Evolutionary conservation across 1,284 basidiomycete species (phyloP), one percentile per base, ranked within the genome.

Genomic region (Crucibulum cyathiforme): DNA sequence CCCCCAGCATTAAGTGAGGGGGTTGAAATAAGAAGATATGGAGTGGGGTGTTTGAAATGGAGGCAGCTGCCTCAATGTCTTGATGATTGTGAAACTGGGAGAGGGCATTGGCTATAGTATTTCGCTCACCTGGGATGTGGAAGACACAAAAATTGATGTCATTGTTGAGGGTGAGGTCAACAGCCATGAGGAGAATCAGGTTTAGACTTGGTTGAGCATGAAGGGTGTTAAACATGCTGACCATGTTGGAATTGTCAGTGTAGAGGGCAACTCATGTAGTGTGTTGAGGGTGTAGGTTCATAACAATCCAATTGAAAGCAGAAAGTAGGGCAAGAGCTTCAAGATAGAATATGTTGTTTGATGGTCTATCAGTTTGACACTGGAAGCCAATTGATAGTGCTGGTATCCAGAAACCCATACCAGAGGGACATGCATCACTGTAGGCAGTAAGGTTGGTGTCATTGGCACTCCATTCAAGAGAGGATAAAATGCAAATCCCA

Each of bases 191-290:
- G 2, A 80, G 67, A n/a, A 79, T 61, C 5, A 49, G 19, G 56
- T 77, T 75, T 58, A 73, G 76, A 0, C 36, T 24, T 0, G 68
- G 68, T 0, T 31, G 10, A 0, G 71, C 71, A 1, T 61, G 53
- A 4, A 80, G 58, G 0, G 71, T 60, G 52, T 72, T 64, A 65
- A 79, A 81, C 4, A 78, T 70, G 34, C 73, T 58, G 10, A 77
- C 71, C 0, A 71, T 69, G 67, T 78, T 76, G 0, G 55, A 37
- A 58, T 68, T 80, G 61, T 81, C 74, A 1, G 71, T 65, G 58
- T 52, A 68, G 12, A 71, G 58, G 38, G 55, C 45, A 10, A 66
- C 7, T 15, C 47, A 48, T 1, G 64, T 56, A 2, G 63, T 43
- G 39, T 5, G 24, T 24, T 24, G 39, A 5, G 39, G 39, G 39